A percentile compares a stretch with the other conserved stretches of the same genome.
These are phyloP conservation scores for Candida germanica DNA, from an alignment of 805 yeast genomes.

Conservation along the genomic window DNA sequence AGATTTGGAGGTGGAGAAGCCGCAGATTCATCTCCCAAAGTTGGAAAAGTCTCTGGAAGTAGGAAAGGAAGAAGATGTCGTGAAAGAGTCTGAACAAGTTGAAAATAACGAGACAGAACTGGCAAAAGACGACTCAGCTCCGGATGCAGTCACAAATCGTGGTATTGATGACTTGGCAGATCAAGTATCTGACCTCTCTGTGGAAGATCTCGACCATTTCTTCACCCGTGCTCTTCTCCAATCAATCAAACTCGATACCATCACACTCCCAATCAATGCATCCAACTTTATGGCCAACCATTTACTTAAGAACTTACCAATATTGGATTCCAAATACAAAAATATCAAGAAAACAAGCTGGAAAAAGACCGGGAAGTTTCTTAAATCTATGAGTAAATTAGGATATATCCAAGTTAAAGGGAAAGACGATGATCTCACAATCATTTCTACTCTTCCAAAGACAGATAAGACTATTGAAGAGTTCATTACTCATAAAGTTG, in stretches of 20 bases:
- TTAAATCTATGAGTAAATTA: conserved; percentile 82
- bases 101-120: not conserved
- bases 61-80: not conserved
- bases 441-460: conserved; percentile 48
- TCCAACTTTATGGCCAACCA: conserved; percentile 74
- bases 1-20: conserved; percentile 13
- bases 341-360: conserved; percentile 79
- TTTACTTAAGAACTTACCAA: conserved; percentile 70
- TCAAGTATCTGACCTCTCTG: conserved; percentile 29
- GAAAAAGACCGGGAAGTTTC: conserved; percentile 83
- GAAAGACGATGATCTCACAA: conserved; percentile 73
- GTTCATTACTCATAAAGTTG: conserved; percentile 60
- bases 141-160: not conserved
- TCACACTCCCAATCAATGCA: conserved; percentile 65
- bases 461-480: conserved; percentile 47
- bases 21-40: not conserved
- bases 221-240: conserved; percentile 70
- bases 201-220: conserved; percentile 71
- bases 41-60: not conserved
- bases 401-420: conserved; percentile 72
- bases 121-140: conserved; percentile 7
- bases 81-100: not conserved
- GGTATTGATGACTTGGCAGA: conserved; percentile 14
- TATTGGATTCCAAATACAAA: conserved; percentile 49
- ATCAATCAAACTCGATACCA: conserved; percentile 54